Evolutionary conservation across 805 yeast species (phyloP).

Genomic region (Yamadazyma ubonensis): DNA sequence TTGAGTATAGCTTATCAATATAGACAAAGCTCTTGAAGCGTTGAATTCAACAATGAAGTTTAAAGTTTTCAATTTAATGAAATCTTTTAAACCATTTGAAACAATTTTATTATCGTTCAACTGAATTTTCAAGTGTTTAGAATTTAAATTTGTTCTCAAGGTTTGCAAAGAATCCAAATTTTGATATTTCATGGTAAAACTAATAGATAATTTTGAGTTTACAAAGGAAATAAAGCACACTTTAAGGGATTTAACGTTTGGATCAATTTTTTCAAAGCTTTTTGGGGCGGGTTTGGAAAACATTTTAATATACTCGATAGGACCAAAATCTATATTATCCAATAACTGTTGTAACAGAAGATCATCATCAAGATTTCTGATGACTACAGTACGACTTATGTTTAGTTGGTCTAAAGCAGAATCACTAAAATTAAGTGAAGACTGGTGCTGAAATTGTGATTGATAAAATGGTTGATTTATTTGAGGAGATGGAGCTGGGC

Average conservation of each 20-base stretch:
- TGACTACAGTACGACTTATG: slow-evolving; percentile 35
- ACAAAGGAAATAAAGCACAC: slow-evolving; percentile 38
- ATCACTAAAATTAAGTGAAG: slow-evolving; percentile 16
- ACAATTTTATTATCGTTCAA: slow-evolving; percentile 24
- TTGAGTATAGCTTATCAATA: slow-evolving; percentile 3
- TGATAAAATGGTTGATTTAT: slow-evolving; percentile 5
- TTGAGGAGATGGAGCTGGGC: slow-evolving; percentile 41
- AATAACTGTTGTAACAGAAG: slow-evolving; percentile 35
- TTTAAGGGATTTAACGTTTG: slow-evolving; percentile 16
- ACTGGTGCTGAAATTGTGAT: slow-evolving; percentile 1
- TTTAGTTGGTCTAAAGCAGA: slow-evolving; percentile 33
- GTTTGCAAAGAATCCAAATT: slow-evolving; percentile 23
- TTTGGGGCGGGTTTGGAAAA: slow-evolving; percentile 31
- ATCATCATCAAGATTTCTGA: slow-evolving; percentile 27
- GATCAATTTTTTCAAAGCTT: slow-evolving; percentile 22
- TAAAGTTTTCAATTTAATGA: slow-evolving; percentile 38
- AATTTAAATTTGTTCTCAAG: slow-evolving; percentile 26
- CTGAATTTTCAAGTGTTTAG: slow-evolving; percentile 28
- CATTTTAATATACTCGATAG: slow-evolving; percentile 58
- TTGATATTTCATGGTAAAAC: slow-evolving; percentile 34
- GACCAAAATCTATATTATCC: slow-evolving; percentile 53
- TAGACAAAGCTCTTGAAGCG: slow-evolving; percentile 36
- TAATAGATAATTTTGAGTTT: slow-evolving; percentile 32
- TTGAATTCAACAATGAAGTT: slow-evolving; percentile 39
- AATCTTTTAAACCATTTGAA: slow-evolving; percentile 25